phyloP scores from a whole-genome alignment of 495 filamentous ascomycete genomes.

The Lasiosphaeriaceae sp. region DNA sequence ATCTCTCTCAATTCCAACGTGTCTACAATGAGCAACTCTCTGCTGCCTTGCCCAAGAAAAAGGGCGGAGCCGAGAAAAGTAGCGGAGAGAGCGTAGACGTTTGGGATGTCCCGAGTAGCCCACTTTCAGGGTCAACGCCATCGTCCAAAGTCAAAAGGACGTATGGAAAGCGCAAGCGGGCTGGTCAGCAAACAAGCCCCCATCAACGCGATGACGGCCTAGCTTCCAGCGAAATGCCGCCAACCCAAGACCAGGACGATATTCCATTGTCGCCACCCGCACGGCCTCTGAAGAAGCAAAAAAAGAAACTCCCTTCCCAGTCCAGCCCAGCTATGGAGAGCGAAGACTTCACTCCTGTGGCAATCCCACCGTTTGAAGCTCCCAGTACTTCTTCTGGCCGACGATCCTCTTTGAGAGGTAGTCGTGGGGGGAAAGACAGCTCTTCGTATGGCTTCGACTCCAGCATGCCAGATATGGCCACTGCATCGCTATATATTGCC shows the following conservation, averaged over 20 bases:
- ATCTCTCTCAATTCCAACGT: slow-evolving; percentile 26
- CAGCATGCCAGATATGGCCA: slow-evolving; percentile 12
- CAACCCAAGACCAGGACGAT: slow-evolving; percentile 19
- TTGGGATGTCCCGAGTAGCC: slow-evolving; percentile 18
- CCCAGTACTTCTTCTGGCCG: not conserved
- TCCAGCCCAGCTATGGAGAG: not conserved
- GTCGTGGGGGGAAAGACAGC: not conserved
- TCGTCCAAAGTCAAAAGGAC: slow-evolving; percentile 2
- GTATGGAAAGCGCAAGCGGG: slow-evolving; percentile 19
- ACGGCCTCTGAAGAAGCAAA: not conserved
- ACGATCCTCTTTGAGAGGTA: not conserved
- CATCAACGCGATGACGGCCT: not conserved
- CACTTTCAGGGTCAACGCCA: not conserved
- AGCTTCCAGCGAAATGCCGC: not conserved
- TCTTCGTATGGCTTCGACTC: not conserved
- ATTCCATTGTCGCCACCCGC: slow-evolving; percentile 10
- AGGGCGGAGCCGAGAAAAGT: not conserved
- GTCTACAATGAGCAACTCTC: slow-evolving; percentile 22
- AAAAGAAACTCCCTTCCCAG: not conserved
- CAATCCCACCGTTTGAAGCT: not conserved
- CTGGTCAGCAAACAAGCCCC: slow-evolving; percentile 11
- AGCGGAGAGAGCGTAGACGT: not conserved
- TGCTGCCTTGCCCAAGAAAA: not conserved
- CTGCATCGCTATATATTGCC: slow-evolving; percentile 16
- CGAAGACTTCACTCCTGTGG: not conserved